Conservation (phyloP, 495 filamentous ascomycete genomes). For the Trichoderma virens region DNA sequence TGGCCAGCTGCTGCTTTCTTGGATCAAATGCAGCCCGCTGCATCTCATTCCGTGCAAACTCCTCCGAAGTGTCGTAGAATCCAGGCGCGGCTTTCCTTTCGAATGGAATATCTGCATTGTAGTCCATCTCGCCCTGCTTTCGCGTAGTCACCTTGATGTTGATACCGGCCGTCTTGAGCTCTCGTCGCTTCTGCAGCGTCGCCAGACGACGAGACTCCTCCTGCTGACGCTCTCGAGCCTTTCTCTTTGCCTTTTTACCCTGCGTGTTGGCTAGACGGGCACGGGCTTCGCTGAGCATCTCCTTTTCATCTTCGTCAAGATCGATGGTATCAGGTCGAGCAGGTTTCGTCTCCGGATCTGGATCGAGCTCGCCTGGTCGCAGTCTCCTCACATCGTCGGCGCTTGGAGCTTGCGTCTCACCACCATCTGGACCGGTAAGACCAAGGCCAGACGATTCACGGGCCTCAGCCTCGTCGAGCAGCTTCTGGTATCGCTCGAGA, state of each 20-base stretch:
- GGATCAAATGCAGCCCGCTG: conserved; percentile 87
- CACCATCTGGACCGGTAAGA: conserved; percentile 78
- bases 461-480: conserved; percentile 91
- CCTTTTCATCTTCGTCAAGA: conserved; percentile 97
- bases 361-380: conserved; percentile 88
- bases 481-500: conserved; percentile 90
- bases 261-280: conserved; percentile 95
- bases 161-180: conserved; percentile 95
- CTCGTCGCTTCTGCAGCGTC: conserved; percentile 85
- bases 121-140: conserved; percentile 97
- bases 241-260: conserved; percentile 98
- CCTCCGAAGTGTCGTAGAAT: conserved; percentile 88
- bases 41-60: conserved; percentile 71
- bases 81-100: conserved; percentile 85
- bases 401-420: conserved; percentile 77
- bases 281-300: conserved; percentile 96
- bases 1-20: conserved; percentile 89
- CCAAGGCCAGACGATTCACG: conserved; percentile 75
- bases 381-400: conserved; percentile 89
- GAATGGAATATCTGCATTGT: conserved; percentile 97
- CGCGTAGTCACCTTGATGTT: conserved; percentile 93
- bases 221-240: conserved; percentile 89
- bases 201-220: conserved; percentile 89
- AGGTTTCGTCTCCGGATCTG: conserved; percentile 92
- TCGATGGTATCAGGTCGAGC: conserved; percentile 97